Evolutionary conservation across 305 asterid species (phyloP).

Genomic region (Rubia balearica): DNA sequence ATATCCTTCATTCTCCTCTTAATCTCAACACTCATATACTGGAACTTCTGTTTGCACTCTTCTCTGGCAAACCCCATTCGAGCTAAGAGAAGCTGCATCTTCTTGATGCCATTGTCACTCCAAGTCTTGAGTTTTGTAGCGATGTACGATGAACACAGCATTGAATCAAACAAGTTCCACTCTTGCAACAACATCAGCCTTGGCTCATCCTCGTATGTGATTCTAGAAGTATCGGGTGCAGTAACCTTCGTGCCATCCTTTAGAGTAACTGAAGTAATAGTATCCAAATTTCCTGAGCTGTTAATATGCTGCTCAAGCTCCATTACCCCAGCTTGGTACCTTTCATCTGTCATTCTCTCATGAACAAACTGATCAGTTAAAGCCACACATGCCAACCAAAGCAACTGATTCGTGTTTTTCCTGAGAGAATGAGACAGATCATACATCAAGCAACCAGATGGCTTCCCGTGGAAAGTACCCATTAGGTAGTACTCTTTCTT

Average conservation of each 20-base stretch:
- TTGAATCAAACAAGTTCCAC: conserved; percentile 96
- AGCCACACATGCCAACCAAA: conserved; percentile 96
- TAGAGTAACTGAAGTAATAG: conserved; percentile 69
- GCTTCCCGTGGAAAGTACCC: conserved; percentile 96
- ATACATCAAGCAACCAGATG: conserved; percentile 96
- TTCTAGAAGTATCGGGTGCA: conserved; percentile 77
- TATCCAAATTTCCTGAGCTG: conserved; percentile 78
- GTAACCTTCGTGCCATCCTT: conserved; percentile 92
- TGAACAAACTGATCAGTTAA: conserved; percentile 94
- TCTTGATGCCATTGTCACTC: conserved; percentile 89
- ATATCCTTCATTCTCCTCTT: conserved; percentile 82
- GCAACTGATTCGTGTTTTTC: conserved; percentile 70
- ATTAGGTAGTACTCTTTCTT: conserved; percentile 71
- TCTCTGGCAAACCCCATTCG: conserved; percentile 93
- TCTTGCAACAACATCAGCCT: conserved; percentile 89
- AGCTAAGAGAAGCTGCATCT: conserved; percentile 86
- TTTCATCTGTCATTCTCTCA: conserved; percentile 81
- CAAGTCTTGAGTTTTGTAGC: conserved; percentile 94
- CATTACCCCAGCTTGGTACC: conserved; percentile 85
- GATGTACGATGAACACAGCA: conserved; percentile 87
- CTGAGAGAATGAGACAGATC: conserved; percentile 71
- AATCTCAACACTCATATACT: conserved; percentile 83
- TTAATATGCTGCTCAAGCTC: conserved; percentile 92
- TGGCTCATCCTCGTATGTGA: conserved; percentile 76
- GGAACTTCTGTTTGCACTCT: conserved; percentile 90